These are phyloP conservation scores for Aspergillus sp. DNA, from an alignment of 2,329 filamentous ascomycete genomes.

Conservation along the genomic window DNA sequence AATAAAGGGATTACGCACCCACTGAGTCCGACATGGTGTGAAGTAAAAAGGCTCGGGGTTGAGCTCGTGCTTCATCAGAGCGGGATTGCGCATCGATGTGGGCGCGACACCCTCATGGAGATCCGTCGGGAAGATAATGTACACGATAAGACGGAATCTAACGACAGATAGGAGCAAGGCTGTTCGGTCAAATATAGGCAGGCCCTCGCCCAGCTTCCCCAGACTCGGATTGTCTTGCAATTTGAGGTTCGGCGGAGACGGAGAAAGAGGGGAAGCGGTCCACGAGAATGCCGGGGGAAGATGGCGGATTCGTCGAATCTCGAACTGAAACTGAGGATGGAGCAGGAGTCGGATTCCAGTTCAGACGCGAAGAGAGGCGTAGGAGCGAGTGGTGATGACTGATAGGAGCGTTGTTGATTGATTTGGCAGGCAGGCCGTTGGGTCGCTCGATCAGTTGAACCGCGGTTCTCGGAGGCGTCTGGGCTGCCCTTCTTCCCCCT, in stretches of 20 bases:
- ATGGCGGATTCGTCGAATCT: background rate
- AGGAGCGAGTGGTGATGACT: constrained; percentile 2
- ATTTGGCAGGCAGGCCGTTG: constrained; percentile 6
- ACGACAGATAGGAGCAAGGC: background rate
- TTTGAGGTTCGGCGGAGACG: constrained; percentile 1
- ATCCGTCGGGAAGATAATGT: background rate
- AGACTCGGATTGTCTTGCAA: constrained; percentile 12
- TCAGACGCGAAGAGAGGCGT: background rate
- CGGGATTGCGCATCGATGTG: constrained; percentile 27
- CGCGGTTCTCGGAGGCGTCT: constrained; percentile 33
- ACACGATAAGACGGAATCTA: background rate
- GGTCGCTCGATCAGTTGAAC: constrained; percentile 20
- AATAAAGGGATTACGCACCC: constrained; percentile 32
- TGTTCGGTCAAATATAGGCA: background rate
- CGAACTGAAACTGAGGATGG: background rate
- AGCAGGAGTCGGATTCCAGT: background rate
- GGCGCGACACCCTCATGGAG: constrained; percentile 29
- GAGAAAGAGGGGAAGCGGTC: constrained; percentile 1
- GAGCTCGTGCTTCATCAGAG: constrained; percentile 35
- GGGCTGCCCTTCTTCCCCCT: constrained; percentile 14
- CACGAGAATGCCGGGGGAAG: background rate
- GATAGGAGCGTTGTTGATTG: constrained; percentile 4
- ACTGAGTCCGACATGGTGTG: constrained; percentile 48
- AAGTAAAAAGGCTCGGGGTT: constrained; percentile 12
- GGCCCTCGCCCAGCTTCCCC: constrained; percentile 16